Conservation (phyloP, 2,329 filamentous ascomycete species). For the Diaporthe nobilis region DNA sequence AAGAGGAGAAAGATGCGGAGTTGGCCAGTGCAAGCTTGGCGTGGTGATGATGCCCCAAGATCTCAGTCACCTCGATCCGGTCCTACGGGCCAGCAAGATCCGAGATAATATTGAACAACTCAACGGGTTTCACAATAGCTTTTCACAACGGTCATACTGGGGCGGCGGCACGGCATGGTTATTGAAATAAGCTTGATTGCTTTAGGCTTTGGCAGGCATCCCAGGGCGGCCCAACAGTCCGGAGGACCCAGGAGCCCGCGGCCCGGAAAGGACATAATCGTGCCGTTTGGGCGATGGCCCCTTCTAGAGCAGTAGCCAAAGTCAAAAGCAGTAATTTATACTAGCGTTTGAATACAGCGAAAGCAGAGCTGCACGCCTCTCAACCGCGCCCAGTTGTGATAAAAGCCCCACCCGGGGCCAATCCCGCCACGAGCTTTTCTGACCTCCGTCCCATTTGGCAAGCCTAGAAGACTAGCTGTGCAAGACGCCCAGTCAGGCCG, state of each 20-base stretch:
- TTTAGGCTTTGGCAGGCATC: slow-evolving; percentile 4
- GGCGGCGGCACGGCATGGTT: background rate
- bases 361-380: no score
- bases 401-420: no score
- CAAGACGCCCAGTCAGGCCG: slow-evolving; percentile 24
- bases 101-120: background rate
- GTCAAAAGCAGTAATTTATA: background rate
- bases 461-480: slow-evolving; percentile 11
- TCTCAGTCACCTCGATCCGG: background rate
- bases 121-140: background rate
- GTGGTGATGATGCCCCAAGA: background rate
- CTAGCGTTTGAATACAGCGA: background rate
- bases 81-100: background rate
- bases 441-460: background rate
- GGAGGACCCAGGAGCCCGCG: background rate
- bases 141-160: background rate
- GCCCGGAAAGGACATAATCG: background rate
- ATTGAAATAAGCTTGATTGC: slow-evolving; percentile 18
- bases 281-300: background rate
- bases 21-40: background rate
- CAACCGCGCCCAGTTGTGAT: no score
- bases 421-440: background rate
- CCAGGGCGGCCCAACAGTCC: background rate
- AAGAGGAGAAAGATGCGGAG: background rate
- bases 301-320: background rate